phyloP scores from a whole-genome alignment of 2,329 filamentous ascomycete species.

The Ophiostoma himal-ulmi region DNA sequence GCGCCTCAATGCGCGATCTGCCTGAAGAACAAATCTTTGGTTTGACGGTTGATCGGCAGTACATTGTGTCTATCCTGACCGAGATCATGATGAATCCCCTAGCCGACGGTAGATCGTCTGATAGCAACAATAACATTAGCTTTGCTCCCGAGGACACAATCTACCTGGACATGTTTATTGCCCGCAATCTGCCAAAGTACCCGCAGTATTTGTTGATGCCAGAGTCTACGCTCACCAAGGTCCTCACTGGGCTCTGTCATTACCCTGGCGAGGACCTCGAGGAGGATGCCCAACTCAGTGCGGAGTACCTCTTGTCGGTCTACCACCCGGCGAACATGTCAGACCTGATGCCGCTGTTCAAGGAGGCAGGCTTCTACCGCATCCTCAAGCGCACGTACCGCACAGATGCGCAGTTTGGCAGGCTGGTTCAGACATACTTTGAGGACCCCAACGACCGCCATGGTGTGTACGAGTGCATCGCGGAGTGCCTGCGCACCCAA shows the following conservation, averaged over 20 bases:
- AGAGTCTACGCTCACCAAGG: constrained; percentile 74
- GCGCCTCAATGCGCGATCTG: constrained; percentile 38
- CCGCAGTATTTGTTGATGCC: constrained; percentile 90
- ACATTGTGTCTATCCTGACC: constrained; percentile 81
- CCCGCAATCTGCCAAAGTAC: constrained; percentile 91
- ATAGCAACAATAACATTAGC: constrained; percentile 39
- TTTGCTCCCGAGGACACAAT: constrained; percentile 80
- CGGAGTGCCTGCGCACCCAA: constrained; percentile 55
- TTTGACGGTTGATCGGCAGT: constrained; percentile 79
- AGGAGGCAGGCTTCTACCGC: constrained; percentile 76
- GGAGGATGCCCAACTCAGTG: constrained; percentile 94
- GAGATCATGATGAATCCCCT: constrained; percentile 73
- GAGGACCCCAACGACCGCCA: constrained; percentile 74
- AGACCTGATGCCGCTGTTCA: constrained; percentile 69
- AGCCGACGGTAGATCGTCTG: not conserved
- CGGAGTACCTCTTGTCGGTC: constrained; percentile 87
- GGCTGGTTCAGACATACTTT: constrained; percentile 74
- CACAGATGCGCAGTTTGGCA: constrained; percentile 69
- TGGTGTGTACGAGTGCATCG: constrained; percentile 72
- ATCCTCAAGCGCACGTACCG: constrained; percentile 87
- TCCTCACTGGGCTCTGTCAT: constrained; percentile 75
- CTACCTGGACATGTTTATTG: constrained; percentile 98
- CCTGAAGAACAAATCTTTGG: constrained; percentile 62
- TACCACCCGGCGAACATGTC: constrained; percentile 84
- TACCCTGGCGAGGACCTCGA: constrained; percentile 75